Evolutionary conservation across 1,284 basidiomycete genomes (phyloP).

Genomic region (Leccinum fallax): DNA sequence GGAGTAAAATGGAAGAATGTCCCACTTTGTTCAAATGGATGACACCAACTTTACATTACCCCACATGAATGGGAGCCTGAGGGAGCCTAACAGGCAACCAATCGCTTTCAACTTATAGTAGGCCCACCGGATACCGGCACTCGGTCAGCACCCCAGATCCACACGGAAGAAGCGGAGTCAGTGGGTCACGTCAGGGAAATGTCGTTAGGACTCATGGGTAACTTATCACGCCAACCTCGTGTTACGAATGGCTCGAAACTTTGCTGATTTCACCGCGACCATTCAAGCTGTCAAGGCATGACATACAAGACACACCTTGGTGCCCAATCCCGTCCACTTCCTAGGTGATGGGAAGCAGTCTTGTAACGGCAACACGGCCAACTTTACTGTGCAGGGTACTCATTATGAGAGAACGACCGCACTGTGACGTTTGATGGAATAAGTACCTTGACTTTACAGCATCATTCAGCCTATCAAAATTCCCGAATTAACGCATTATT

Average conservation of each 20-base stretch:
- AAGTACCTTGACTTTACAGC: not conserved
- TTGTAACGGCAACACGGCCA: not conserved
- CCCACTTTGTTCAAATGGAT: constrained; percentile 5
- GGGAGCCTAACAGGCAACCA: not conserved
- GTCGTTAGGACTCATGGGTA: not conserved
- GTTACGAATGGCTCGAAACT: not conserved
- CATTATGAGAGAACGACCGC: not conserved
- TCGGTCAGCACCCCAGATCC: constrained; percentile 9
- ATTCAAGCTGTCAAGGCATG: not conserved
- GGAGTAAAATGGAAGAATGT: constrained; percentile 5
- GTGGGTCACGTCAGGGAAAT: not conserved
- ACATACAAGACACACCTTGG: not conserved
- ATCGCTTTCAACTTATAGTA: constrained; percentile 1
- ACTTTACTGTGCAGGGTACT: not conserved
- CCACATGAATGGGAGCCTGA: not conserved
- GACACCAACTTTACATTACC: not conserved
- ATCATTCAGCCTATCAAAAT: constrained; percentile 13
- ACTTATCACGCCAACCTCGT: not conserved
- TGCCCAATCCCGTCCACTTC: not conserved
- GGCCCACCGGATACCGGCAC: not conserved
- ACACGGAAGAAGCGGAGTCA: not conserved
- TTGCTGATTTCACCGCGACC: not conserved
- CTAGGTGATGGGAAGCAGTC: not conserved
- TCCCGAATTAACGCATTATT: not conserved
- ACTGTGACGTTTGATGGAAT: constrained; percentile 1